Base-by-base conservation (phyloP, 2,329 filamentous ascomycete species). In the Fusarium sarcochroum region DNA sequence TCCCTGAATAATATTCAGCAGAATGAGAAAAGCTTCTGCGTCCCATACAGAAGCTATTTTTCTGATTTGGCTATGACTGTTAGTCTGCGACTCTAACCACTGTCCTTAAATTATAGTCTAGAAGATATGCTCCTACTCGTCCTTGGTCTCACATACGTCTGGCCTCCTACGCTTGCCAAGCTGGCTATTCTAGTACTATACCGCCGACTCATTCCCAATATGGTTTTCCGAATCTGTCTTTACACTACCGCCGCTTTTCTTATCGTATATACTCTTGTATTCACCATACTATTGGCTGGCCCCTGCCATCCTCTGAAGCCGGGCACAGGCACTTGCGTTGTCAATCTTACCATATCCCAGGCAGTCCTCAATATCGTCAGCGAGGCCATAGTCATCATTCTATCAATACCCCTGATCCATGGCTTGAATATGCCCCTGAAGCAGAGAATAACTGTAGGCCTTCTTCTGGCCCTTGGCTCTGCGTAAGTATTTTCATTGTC, bases 131-230 rank as follows among this genome's bases (percentile, higher is more conserved):
- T 58, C 3, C 18, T 58, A 5, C 55, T 58, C 1, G 32, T 53
- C 1, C 21, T 58, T 6, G 55, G 38, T 15, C 44, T 60, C 4
- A 58, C 58, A 7, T 62, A 58, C 4, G 44, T 56, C 4, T 60
- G 57, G 57, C 57, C 57, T 30, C 57, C 57, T 32, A 60, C 51
- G 7, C 53, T 52, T 2, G 34, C 41, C 3, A 58, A 62, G n/a
- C 15, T 62, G 7, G 58, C 46, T 23, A 51, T 62, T 25, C 40
- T 51, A 5, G 47, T 52, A 6, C 30, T 53, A 7, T 58, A 58
- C 35, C 38, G 53, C 18, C 47, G 46, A 14, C 41, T 58, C 6
- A 53, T 44, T 34, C 42, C 47, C 2, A 62, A 52, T 3, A 27
- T 4, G 2, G 20, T 32, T 11, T 62, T 58, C 15, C 34, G 20